A percentile compares a stretch with the other conserved stretches of the same genome.
These are phyloP conservation scores for Pachyrhizus erosus DNA, from an alignment of 306 rosid species.

Conservation along the genomic window DNA sequence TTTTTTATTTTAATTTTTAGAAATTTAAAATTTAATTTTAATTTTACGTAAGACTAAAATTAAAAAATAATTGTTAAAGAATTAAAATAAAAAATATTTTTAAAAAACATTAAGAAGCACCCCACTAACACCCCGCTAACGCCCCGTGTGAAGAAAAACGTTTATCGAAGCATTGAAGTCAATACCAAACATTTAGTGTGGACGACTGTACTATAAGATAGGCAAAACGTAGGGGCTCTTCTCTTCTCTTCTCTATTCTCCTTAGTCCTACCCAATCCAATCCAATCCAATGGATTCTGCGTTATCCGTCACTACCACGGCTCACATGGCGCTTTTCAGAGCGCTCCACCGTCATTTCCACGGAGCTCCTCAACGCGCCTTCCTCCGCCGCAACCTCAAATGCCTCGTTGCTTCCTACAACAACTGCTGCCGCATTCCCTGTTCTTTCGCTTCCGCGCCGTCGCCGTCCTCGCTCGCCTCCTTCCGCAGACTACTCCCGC, in stretches of 20 bases:
- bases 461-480: constrained; percentile 43
- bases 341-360: constrained; percentile 58
- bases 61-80: no score
- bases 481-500: constrained; percentile 40
- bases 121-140: no score
- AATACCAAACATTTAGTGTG: no score
- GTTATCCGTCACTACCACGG: constrained; percentile 45
- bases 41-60: no score
- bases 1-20: no score
- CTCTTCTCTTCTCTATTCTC: constrained; percentile 4
- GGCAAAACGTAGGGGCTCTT: neutral
- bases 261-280: no score
- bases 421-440: constrained; percentile 34
- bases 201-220: no score
- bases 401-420: constrained; percentile 29
- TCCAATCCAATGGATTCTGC: constrained; percentile 69
- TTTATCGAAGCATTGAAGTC: no score
- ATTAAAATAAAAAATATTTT: no score
- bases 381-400: constrained; percentile 54
- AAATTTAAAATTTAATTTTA: no score
- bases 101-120: no score
- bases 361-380: constrained; percentile 45
- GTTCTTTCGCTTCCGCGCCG: constrained; percentile 28
- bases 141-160: no score
- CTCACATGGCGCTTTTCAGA: constrained; percentile 59